Evolutionary conservation across 176 grass and related monocot species (phyloP), one percentile per base, ranked within the genome.

Genomic region (Dactylis glomerata): DNA sequence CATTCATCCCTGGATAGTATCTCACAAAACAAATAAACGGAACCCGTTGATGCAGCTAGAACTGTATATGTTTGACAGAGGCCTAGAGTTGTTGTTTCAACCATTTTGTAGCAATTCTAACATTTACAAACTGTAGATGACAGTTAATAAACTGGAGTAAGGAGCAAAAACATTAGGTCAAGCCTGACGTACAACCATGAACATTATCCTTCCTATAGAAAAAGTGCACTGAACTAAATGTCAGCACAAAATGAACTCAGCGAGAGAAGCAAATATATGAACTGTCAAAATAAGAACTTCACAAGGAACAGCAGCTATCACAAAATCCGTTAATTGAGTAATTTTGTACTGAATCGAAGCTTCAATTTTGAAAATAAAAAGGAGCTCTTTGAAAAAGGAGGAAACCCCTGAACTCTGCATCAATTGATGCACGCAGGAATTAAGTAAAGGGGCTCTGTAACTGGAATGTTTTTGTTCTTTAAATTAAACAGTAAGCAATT

Each of bases 11-110:
- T 40, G 45, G 28, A 16, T 28, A 66, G 42, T 49, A 71, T 55
- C 44, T 38, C 3, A 58, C 55, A 58, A 58, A 12, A 27, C 81
- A 15, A 9, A 41, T 22, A 52, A 77, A 54, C 26, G 16, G 12
- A 64, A 41, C 58, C 15, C 28, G 55, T 36, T 49, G 71, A 83
- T 64, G 58, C 31, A 66, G 40, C 22, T 84, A 67, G n/a, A 67
- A 15, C 5, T 63, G 40, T 27, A 30, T 34, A 65, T 73, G 19
- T 23, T n/a, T 51, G 31, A 46, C 20, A 24, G 41, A 30, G 31
- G 72, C 68, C 32, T 66, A 54, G 73, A 66, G 45, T 23, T 19
- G 20, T 33, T 61, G 24, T 81, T 75, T 87, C 37, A 19, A 55
- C 23, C 55, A 59, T 56, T 66, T 86, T 45, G 37, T 68, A 36